Percentiles rank a stretch among this genome's conserved stretches.
Evolutionary conservation across 768 basidiomycete species (phyloP).

Genomic region (Cystobasidium ongulense): DNA sequence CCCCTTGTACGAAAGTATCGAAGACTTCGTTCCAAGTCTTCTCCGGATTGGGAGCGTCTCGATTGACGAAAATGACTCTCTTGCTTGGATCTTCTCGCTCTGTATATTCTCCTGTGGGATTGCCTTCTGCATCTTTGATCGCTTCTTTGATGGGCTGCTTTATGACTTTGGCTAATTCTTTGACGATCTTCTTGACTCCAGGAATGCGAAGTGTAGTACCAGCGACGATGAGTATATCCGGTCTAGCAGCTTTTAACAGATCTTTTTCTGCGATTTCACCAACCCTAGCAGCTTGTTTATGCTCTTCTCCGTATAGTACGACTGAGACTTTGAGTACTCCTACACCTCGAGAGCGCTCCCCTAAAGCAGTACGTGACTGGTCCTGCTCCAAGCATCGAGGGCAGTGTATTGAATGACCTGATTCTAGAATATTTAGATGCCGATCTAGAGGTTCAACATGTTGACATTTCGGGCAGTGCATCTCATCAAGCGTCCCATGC

Average conservation of each 20-base stretch:
- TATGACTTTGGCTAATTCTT: conserved; percentile 58
- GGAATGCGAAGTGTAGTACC: conserved; percentile 83
- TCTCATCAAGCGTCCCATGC: conserved; percentile 70
- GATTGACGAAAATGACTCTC: conserved; percentile 67
- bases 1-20: conserved; percentile 80
- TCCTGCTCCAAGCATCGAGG: conserved; percentile 68
- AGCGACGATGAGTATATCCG: conserved; percentile 77
- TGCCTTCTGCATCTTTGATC: conserved; percentile 41
- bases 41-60: conserved; percentile 75
- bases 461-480: conserved; percentile 75
- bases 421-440: conserved; percentile 56
- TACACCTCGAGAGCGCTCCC: conserved; percentile 69
- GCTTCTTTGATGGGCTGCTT: conserved; percentile 34
- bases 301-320: conserved; percentile 80
- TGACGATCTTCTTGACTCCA: conserved; percentile 82
- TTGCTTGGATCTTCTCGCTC: not conserved
- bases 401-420: conserved; percentile 64
- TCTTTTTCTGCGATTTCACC: conserved; percentile 76
- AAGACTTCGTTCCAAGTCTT: conserved; percentile 85
- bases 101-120: conserved; percentile 1
- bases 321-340: conserved; percentile 77
- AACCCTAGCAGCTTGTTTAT: conserved; percentile 70
- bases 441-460: conserved; percentile 57
- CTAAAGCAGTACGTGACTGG: conserved; percentile 60
- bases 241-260: conserved; percentile 60